Evolutionary conservation across 768 basidiomycete species (phyloP).

Genomic region (Lyophyllum semitale): DNA sequence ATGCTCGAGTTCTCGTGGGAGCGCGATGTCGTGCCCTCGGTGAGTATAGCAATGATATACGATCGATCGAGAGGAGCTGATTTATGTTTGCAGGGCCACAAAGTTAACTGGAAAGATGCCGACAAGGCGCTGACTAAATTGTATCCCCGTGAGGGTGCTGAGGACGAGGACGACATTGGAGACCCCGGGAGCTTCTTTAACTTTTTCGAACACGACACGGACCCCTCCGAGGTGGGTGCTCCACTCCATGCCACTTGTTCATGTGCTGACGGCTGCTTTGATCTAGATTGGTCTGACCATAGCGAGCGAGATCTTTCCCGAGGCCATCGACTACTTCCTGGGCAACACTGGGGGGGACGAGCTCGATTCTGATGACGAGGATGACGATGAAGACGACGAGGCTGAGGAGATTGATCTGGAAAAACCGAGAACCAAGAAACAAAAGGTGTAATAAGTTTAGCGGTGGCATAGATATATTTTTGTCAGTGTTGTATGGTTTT

Average conservation of each 20-base stretch:
- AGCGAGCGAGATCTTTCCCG: conserved; percentile 77
- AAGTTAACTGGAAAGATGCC: conserved; percentile 82
- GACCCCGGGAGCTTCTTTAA: conserved; percentile 89
- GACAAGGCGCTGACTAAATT: conserved; percentile 76
- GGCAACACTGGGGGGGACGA: conserved; percentile 64
- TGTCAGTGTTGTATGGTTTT: conserved; percentile 15
- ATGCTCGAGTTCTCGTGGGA: conserved; percentile 85
- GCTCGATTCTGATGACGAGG: conserved; percentile 65
- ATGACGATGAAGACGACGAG: conserved; percentile 73
- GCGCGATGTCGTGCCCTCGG: conserved; percentile 67
- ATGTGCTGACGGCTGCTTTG: conserved; percentile 21
- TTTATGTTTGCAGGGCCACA: conserved; percentile 45
- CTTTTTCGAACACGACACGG: conserved; percentile 70
- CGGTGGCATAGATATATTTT: conserved; percentile 3
- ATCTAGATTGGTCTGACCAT: conserved; percentile 69
- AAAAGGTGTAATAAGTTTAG: conserved; percentile 58
- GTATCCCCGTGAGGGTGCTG: conserved; percentile 66
- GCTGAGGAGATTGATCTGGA: conserved; percentile 89
- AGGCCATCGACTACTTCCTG: conserved; percentile 81
- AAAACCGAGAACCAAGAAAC: conserved; percentile 78
- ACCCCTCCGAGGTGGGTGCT: conserved; percentile 61
- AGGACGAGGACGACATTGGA: conserved; percentile 62
- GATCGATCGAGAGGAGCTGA: conserved; percentile 9
- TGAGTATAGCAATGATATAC: conserved; percentile 34
- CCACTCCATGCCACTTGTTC: conserved; percentile 13